Conservation (phyloP, 352 stramenopile genomes). For the Phytophthora hybrid region DNA sequence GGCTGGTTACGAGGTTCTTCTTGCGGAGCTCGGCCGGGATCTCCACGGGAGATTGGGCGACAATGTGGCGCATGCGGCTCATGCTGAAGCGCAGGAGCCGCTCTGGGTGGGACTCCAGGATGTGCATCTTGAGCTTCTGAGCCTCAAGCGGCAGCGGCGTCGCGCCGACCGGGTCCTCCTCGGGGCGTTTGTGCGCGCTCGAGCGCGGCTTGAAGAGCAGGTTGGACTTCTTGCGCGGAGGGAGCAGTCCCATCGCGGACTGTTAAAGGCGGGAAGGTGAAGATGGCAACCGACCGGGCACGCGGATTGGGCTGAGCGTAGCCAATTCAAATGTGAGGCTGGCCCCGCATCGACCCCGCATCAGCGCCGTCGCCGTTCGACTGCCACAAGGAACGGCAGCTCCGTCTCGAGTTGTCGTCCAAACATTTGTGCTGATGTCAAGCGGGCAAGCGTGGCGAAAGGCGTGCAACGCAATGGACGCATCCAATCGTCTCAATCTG, state of each 20-base stretch:
- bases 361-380: not conserved
- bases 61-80: conserved; percentile 67
- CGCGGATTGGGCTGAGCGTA: conserved; percentile 10
- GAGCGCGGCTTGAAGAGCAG: conserved; percentile 29
- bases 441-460: not conserved
- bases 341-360: not conserved
- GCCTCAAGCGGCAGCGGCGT: conserved; percentile 48
- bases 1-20: conserved; percentile 42
- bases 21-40: conserved; percentile 54
- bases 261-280: not conserved
- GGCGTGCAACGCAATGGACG: not conserved
- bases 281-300: not conserved
- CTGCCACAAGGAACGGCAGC: not conserved
- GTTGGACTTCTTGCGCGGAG: conserved; percentile 34
- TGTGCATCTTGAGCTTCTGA: conserved; percentile 67
- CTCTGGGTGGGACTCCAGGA: conserved; percentile 52
- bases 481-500: not conserved
- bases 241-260: conserved; percentile 29
- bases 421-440: conserved; percentile 3
- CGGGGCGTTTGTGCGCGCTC: conserved; percentile 16
- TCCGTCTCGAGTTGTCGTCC: not conserved
- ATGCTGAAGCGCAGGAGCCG: conserved; percentile 68
- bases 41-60: conserved; percentile 54
- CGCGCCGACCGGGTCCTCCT: conserved; percentile 12
- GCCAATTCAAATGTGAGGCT: conserved; percentile 28